Base-by-base conservation (phyloP, 2,329 filamentous ascomycete species). In the Pleoardoris graminearum region DNA sequence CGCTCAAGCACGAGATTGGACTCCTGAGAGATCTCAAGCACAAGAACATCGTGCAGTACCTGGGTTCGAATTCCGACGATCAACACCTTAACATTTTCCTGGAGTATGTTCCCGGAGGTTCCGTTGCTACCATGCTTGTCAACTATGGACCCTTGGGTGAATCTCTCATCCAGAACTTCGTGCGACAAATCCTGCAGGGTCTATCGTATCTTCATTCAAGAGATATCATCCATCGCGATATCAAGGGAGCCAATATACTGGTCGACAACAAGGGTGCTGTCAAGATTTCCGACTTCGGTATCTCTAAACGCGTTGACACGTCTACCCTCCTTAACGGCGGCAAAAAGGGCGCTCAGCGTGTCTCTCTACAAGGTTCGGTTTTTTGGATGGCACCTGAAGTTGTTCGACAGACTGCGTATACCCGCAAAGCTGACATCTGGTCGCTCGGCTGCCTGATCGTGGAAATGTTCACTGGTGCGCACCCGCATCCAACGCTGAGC, bases 321-420 rank as follows among this genome's bases (percentile, higher is more conserved):
- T 88, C 90, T 51, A 94, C 92, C 54, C 84, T 97, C 38, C 84
- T 96, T 41, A 68, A 74, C 23, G 69, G 61, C 21, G 69, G 61
- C 45, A 69, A 69, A 54, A 69, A 69, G 58, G 65, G 63, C 33
- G 65, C 63, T 16, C 67, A 63, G 80, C 63, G 87, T 79, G 68
- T 85, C 10, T 97, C 93, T 1, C 83, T 99, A 3, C 94, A 99
- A 74, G 94, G 94, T 12, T 97, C 91, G 22, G 94, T 99, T 47
- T 99, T 97, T 78, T 99, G 94, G 94, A 99, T 99, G 94, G 94
- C 94, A 0, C 94, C 94, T 7, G 94, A 99, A 77, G 94, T 99
- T 17, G 94, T 99, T 57, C 94, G 94, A 68, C 94, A 97, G 76
- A 97, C 93, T 3, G 92, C 91, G 5, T 97, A 99, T 77, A 97